Evolutionary conservation across 2,329 filamentous ascomycete genomes (phyloP).

Genomic region (Tolypocladium pustulatum): DNA sequence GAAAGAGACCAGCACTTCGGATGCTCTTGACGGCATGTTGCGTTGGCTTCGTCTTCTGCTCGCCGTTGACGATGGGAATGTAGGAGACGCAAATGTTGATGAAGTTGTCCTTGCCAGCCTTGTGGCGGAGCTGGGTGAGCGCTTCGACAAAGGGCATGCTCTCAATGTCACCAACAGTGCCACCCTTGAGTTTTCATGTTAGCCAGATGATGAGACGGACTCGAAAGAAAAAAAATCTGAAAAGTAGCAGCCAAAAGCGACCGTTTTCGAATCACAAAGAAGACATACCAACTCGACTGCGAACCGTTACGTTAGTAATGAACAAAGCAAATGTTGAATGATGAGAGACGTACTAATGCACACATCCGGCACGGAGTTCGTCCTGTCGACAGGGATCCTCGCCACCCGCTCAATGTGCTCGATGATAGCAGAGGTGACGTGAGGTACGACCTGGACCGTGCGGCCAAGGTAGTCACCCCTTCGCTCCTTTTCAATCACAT

Average conservation of each 20-base stretch:
- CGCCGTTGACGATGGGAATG: slow-evolving; percentile 52
- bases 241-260: no score
- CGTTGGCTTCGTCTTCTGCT: slow-evolving; percentile 96
- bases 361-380: slow-evolving; percentile 73
- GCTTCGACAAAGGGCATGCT: slow-evolving; percentile 83
- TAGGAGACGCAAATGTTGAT: slow-evolving; percentile 83
- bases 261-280: no score
- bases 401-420: slow-evolving; percentile 87
- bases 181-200: slow-evolving; percentile 31
- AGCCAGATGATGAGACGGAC: neutral
- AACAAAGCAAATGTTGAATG: neutral
- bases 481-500: slow-evolving; percentile 66
- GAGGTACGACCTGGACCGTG: slow-evolving; percentile 85
- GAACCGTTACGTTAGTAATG: slow-evolving; percentile 9
- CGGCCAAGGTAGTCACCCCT: slow-evolving; percentile 72
- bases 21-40: slow-evolving; percentile 81
- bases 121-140: slow-evolving; percentile 64
- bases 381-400: slow-evolving; percentile 76
- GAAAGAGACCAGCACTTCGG: slow-evolving; percentile 66
- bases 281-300: slow-evolving; percentile 24
- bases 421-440: slow-evolving; percentile 84
- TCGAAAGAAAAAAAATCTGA: neutral
- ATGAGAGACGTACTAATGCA: slow-evolving; percentile 60
- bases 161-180: slow-evolving; percentile 68
- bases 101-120: slow-evolving; percentile 69